Evolutionary conservation across 2,329 filamentous ascomycete species (phyloP).

Genomic region (Leptographium galeiforme): DNA sequence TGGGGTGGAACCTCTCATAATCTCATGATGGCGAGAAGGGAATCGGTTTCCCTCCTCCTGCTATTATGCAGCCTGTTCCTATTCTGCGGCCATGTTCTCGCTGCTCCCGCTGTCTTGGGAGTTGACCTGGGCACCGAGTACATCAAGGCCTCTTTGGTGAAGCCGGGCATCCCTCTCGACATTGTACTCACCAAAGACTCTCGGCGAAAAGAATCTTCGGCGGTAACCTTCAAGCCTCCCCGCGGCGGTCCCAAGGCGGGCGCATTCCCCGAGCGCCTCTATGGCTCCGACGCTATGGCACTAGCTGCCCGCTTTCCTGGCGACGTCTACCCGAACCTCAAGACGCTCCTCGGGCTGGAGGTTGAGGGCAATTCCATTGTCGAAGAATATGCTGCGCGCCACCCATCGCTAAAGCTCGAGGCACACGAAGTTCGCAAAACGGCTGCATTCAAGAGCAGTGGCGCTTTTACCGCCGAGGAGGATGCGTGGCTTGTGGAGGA

Average conservation of each 20-base stretch:
- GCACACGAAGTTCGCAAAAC: conserved; percentile 48
- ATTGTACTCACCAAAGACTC: conserved; percentile 98
- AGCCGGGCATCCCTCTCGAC: conserved; percentile 91
- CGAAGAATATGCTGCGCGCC: conserved; percentile 57
- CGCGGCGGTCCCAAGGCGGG: conserved; percentile 48
- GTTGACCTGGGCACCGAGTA: conserved; percentile 93
- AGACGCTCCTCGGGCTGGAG: conserved; percentile 70
- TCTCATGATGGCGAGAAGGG: conserved; percentile 22
- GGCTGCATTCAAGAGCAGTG: conserved; percentile 67
- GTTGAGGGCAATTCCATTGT: conserved; percentile 44
- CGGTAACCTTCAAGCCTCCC: conserved; percentile 86
- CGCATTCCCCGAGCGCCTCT: conserved; percentile 73
- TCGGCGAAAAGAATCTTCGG: conserved; percentile 84
- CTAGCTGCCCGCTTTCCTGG: conserved; percentile 76
- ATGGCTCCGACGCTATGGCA: conserved; percentile 83
- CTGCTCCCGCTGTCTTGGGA: conserved; percentile 65
- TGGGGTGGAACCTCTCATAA: not conserved
- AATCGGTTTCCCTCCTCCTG: conserved; percentile 21
- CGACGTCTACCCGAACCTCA: conserved; percentile 91
- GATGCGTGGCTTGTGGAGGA: conserved; percentile 76
- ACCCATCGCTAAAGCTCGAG: conserved; percentile 65
- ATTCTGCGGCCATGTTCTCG: conserved; percentile 35
- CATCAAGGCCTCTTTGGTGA: conserved; percentile 90
- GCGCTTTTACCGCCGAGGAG: conserved; percentile 43
- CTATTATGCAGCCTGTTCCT: conserved; percentile 26